Evolutionary conservation across 192 early-diverging fungal genomes (phyloP), one percentile per base, ranked within the genome.

Genomic region (Umbelopsis vinacea): DNA sequence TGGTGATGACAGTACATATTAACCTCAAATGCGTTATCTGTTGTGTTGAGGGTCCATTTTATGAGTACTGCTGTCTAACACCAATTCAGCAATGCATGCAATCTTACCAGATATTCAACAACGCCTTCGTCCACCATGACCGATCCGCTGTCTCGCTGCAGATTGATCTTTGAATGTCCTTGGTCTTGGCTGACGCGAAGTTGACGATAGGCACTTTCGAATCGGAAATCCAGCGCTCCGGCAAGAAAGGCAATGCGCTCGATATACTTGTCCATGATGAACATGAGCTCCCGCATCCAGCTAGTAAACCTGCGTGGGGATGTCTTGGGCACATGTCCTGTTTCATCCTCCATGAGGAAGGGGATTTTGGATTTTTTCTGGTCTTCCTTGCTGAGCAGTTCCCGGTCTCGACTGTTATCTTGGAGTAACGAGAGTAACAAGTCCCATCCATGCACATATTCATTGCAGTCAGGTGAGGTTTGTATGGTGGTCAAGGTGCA

Each of bases 271-370:
- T 72, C 71, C 35, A 72, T 9, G 17, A 55, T 72, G 45, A 45
- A 60, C 52, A 46, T 60, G 21, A 72, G 55, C 24, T 72, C 71
- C 1, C 71, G 71, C 71, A 72, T 72, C 71, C 71, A 72, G 40
- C 43, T 43, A 1, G 71, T 60, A 37, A 60, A 72, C 23, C 71
- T 45, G 0, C 67, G 45, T 46, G 67, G 67, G 14, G 67, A 4
- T 9, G n/a, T 68, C 12, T 46, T 45, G 5, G 37, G 37, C n/a
- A 43, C 40, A 8, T 35, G 11, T 0, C 35, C 24, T 29, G 57
- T 37, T 17, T 63, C 57, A 37, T 29, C 26, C 7, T 15, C 57
- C 19, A 33, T 74, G 0, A 46, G 72, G 52, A 79, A 79, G 1
- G 77, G 77, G 0, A 71, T 40, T 21, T 24, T 47, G 12, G 69